phyloP scores from a whole-genome alignment of 2,329 filamentous ascomycete species.

The Cordyceps fumosorosea region DNA sequence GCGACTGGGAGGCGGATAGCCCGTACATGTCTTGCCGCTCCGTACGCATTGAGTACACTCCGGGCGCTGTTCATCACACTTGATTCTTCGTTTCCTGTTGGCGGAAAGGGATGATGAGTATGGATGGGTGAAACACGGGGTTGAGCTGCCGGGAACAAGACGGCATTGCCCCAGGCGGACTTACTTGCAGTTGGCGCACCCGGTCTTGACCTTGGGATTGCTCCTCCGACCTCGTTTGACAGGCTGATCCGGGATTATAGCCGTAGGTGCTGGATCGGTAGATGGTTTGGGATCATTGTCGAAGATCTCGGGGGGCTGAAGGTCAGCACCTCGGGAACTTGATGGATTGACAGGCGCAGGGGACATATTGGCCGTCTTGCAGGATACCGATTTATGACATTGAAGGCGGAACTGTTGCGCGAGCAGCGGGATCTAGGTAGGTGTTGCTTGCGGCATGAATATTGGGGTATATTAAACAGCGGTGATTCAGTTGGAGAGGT shows the following conservation, averaged over 20 bases:
- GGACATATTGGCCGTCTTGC: slow-evolving; percentile 2
- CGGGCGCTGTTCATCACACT: slow-evolving; percentile 59
- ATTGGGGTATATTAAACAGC: background rate
- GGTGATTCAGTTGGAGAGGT: background rate
- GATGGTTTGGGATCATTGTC: background rate
- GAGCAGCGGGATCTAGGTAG: background rate
- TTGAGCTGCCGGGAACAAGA: background rate
- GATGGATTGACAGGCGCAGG: background rate
- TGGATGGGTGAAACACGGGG: slow-evolving; percentile 8
- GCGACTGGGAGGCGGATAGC: slow-evolving; percentile 54
- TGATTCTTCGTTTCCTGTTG: slow-evolving; percentile 52
- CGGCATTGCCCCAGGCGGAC: slow-evolving; percentile 23
- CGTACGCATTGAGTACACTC: slow-evolving; percentile 53
- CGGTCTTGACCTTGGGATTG: slow-evolving; percentile 59
- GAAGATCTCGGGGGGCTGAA: background rate
- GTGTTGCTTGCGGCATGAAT: background rate
- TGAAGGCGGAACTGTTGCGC: background rate
- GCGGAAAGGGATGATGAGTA: slow-evolving; percentile 8
- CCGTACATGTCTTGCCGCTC: slow-evolving; percentile 51
- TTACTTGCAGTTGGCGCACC: slow-evolving; percentile 63
- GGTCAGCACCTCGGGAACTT: background rate
- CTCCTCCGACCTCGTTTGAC: slow-evolving; percentile 43
- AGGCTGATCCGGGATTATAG: slow-evolving; percentile 11
- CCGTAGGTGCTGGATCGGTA: background rate
- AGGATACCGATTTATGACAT: background rate